A percentile compares a stretch with the other conserved stretches of the same genome.
Conservation (phyloP, 768 basidiomycete species). For the Royoungia palumana region DNA sequence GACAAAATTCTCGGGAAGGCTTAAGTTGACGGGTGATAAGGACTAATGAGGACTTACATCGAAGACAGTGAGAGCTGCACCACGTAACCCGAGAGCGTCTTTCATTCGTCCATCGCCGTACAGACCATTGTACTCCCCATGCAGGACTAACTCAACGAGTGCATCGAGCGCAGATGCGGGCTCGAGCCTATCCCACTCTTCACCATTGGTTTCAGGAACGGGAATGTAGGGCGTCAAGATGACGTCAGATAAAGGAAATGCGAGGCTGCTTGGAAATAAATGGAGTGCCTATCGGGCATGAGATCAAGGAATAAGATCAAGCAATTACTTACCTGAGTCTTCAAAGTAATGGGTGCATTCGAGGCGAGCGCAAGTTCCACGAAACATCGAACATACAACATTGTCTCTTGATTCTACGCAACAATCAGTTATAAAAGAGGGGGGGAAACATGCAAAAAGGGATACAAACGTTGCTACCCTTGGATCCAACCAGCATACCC, state of each 20-base stretch:
- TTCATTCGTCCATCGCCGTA: slow-evolving; percentile 55
- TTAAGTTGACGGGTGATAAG: neutral
- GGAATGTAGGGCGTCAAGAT: slow-evolving; percentile 71
- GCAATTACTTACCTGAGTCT: slow-evolving; percentile 64
- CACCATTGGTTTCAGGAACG: slow-evolving; percentile 78
- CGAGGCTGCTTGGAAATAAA: slow-evolving; percentile 51
- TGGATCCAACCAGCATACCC: slow-evolving; percentile 77
- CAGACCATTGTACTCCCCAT: slow-evolving; percentile 83
- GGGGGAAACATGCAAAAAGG: neutral
- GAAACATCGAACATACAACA: slow-evolving; percentile 69
- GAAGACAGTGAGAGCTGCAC: slow-evolving; percentile 76
- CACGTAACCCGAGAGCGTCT: slow-evolving; percentile 71
- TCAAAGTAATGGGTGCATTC: slow-evolving; percentile 86
- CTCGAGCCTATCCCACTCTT: slow-evolving; percentile 90
- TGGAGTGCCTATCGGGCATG: slow-evolving; percentile 49
- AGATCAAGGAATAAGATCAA: slow-evolving; percentile 15
- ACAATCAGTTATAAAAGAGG: slow-evolving; percentile 4
- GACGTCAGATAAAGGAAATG: slow-evolving; percentile 64
- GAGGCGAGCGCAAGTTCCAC: slow-evolving; percentile 87
- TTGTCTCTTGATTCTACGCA: slow-evolving; percentile 52
- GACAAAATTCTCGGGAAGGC: slow-evolving; percentile 60
- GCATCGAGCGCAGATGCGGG: slow-evolving; percentile 77
- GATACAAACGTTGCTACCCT: slow-evolving; percentile 56
- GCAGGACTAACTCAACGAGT: slow-evolving; percentile 75
- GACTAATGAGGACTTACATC: slow-evolving; percentile 53